A percentile compares a stretch with the other conserved stretches of the same genome.
Conservation (phyloP, 2,329 filamentous ascomycete genomes). For the Fusarium albosuccineum region DNA sequence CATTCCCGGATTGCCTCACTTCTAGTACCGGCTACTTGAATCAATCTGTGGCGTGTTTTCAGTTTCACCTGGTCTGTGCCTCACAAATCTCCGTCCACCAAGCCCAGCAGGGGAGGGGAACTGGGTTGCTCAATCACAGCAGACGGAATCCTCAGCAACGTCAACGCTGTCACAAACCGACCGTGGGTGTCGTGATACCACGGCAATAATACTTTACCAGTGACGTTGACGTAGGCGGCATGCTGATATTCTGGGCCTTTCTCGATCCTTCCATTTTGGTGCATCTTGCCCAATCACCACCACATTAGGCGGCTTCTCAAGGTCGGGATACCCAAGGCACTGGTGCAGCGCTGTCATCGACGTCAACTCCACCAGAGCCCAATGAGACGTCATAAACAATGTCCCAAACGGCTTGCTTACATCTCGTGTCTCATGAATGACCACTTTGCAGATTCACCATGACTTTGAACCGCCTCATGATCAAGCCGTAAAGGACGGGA, state of each 20-base stretch:
- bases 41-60: constrained; percentile 31
- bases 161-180: constrained; percentile 17
- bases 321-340: constrained; percentile 37
- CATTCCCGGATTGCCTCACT: constrained; percentile 1
- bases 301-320: neutral
- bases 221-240: constrained; percentile 6
- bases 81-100: constrained; percentile 5
- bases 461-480: neutral
- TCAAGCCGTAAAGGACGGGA: neutral
- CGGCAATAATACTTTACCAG: constrained; percentile 4
- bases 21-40: constrained; percentile 17
- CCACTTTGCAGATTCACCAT: constrained; percentile 1
- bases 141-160: constrained; percentile 1
- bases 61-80: constrained; percentile 22
- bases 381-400: constrained; percentile 23
- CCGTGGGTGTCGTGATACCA: constrained; percentile 16
- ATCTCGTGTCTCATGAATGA: constrained; percentile 13
- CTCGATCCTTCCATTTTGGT: constrained; percentile 26
- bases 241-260: constrained; percentile 21
- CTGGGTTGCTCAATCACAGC: constrained; percentile 9
- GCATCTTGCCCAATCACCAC: constrained; percentile 24
- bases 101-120: neutral
- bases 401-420: constrained; percentile 21
- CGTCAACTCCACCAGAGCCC: constrained; percentile 21
- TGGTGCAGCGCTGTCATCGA: constrained; percentile 22